Evolutionary conservation across 23 red algal species (phyloP).

Genomic region (Gracilaria caudata): DNA sequence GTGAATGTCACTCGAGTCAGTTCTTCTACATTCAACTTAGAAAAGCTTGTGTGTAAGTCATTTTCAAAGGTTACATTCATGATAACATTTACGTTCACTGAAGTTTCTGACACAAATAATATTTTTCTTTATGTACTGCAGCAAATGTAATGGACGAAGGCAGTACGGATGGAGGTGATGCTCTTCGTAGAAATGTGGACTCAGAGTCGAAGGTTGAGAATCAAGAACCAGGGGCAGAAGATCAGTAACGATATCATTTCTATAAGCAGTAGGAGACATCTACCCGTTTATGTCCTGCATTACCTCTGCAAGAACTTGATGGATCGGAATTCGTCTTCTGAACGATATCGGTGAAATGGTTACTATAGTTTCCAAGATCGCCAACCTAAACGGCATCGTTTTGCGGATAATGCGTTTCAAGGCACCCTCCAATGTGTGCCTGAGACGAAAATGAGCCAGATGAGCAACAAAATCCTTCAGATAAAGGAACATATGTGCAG

Average conservation of each 20-base stretch:
- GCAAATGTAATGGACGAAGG: slow-evolving; percentile 1
- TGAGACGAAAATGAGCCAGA: too few relatives aligned
- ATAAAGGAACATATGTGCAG: background rate
- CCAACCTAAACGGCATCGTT: too few relatives aligned
- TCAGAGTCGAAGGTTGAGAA: background rate
- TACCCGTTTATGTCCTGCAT: too few relatives aligned
- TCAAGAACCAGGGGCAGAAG: background rate
- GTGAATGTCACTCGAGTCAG: slow-evolving; percentile 43
- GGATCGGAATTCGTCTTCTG: too few relatives aligned
- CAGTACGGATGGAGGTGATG: background rate
- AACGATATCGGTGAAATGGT: too few relatives aligned
- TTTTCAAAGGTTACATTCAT: slow-evolving; percentile 14
- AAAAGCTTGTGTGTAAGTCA: slow-evolving; percentile 57
- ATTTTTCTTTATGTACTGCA: background rate
- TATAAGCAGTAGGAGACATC: too few relatives aligned
- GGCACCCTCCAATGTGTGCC: too few relatives aligned
- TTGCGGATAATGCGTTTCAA: too few relatives aligned
- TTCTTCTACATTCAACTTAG: slow-evolving; percentile 33
- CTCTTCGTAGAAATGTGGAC: background rate
- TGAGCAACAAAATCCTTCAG: background rate
- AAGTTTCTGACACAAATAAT: background rate
- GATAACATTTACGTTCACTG: slow-evolving; percentile 1
- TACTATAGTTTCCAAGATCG: too few relatives aligned
- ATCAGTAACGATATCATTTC: background rate
- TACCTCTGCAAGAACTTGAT: too few relatives aligned